Evolutionary conservation across 2,329 filamentous ascomycete species (phyloP), one percentile per base, ranked within the genome.

Genomic region (Endocalyx cinctus): DNA sequence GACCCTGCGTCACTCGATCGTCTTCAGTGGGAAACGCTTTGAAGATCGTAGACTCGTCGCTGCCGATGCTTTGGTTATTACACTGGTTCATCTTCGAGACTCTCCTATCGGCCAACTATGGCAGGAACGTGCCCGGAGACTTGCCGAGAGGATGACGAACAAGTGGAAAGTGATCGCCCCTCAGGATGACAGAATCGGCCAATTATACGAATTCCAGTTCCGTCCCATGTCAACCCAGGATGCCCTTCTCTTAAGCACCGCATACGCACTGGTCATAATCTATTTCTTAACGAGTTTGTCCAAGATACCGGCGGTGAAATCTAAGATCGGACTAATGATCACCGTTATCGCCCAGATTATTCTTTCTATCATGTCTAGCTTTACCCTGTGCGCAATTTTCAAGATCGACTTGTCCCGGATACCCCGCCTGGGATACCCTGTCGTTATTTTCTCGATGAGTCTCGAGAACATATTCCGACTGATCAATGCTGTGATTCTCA

Each of bases 21-120:
- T 89, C 13, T 87, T 90, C 46, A 86, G 84, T 37, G 85, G 85
- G n/a, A 88, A 89, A 52, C 70, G 72, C 4, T 89, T 87, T 45
- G 72, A 80, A 36, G 76, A 84, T 36, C 72, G 77, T 10, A 72
- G 67, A 33, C 67, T 90, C 3, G 65, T 80, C 16, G 83, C 83
- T 5, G 84, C 82, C 2, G 85, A 90, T 61, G 82, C 85, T 3
- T 66, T 90, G 5, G 84, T 90, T 34, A 79, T 90, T 39, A 88
- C 84, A 6, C 62, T 90, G 6, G 72, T 89, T 38, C 82, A 88
- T 51, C 74, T 74, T 23, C 69, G 73, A 20, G 73, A 81, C 47
- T 80, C 82, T 0, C 75, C 71, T 1, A 66, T 86, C 6, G 82
- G 77, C 17, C 64, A 64, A 14, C 65, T 74, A 35, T 90, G 84